Base-by-base conservation (phyloP, 768 basidiomycete species). In the Obba rivulosa region DNA sequence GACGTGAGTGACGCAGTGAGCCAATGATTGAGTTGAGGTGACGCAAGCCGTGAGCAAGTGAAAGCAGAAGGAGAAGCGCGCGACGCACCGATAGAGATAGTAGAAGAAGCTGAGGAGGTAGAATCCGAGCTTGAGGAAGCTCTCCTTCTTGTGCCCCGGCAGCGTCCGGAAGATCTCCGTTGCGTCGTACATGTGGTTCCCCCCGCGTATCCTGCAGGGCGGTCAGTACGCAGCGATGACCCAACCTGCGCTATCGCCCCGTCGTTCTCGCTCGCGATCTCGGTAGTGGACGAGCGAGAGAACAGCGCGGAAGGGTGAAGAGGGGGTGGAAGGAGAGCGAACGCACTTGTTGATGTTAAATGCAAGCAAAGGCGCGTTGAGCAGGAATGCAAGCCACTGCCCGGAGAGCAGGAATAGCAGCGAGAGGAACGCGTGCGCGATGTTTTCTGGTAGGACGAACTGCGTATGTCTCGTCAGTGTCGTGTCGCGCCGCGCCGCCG, bases 111-210 rank as follows among this genome's bases (percentile, higher is more conserved):
- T 91, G 49, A 92, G 74, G 55, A 92, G 81, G 65, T 92, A 94
- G 70, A 92, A 92, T 10, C 90, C 92, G 47, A 96, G 84, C 72
- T 95, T 96, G 68, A 93, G 77, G 62, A 96, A 95, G 57, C 85
- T 85, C 72, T 94, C 95, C 63, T 92, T 96, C 74, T 99, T 99
- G 72, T 98, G 96, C 35, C 78, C 82, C 13, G 86, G 80, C 41
- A 98, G 71, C 48, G 94, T 92, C 57, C 96, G 81, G 79, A 99
- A 99, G 56, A 98, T 99, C 72, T 99, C 96, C 20, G 95, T 98
- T 46, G 96, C 96, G 64, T 99, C 96, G 64, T 96, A 98, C 92
- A 97, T 95, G 71, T 98, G 94, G 62, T 86, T 85, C 64, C 92
- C 91, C 66, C 83, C 84, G 57, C 86, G 80, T 64, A 97, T 92